Evolutionary conservation across 2,329 filamentous ascomycete genomes (phyloP).

Genomic region (Gaeumannomyces sp.): DNA sequence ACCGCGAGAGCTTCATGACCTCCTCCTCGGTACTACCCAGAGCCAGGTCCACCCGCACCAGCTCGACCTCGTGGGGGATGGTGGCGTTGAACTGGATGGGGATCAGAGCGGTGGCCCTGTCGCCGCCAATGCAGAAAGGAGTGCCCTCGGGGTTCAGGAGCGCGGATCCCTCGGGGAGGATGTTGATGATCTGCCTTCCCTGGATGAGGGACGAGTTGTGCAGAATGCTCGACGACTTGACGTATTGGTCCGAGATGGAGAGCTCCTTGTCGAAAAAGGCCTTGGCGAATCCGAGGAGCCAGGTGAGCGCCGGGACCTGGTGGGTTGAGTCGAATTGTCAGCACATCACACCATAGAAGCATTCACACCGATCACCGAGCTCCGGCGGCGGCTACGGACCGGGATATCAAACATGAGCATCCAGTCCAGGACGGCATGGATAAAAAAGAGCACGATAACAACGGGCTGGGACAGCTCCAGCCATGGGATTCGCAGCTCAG

Average conservation of each 20-base stretch:
- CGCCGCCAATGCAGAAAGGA: slow-evolving; percentile 73
- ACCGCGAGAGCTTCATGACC: slow-evolving; percentile 66
- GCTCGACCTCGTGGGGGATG: slow-evolving; percentile 77
- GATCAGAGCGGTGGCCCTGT: slow-evolving; percentile 55
- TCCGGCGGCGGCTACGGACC: slow-evolving; percentile 31
- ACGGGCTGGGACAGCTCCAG: slow-evolving; percentile 79
- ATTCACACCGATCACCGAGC: not conserved
- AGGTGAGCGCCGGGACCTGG: slow-evolving; percentile 57
- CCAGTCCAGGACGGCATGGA: slow-evolving; percentile 68
- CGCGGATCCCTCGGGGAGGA: slow-evolving; percentile 90
- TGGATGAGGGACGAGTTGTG: slow-evolving; percentile 92
- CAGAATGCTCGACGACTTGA: slow-evolving; percentile 80
- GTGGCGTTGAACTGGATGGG: slow-evolving; percentile 95
- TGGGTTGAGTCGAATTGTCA: slow-evolving; percentile 31
- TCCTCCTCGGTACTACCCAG: slow-evolving; percentile 66
- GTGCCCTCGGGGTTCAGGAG: slow-evolving; percentile 74
- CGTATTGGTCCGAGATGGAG: slow-evolving; percentile 85
- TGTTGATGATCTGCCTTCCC: slow-evolving; percentile 96
- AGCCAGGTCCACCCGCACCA: slow-evolving; percentile 76
- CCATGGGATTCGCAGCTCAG: slow-evolving; percentile 90
- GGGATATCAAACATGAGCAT: slow-evolving; percentile 91
- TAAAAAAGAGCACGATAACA: slow-evolving; percentile 63
- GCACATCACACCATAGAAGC: slow-evolving; percentile 19
- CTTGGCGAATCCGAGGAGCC: slow-evolving; percentile 67
- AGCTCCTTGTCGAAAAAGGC: slow-evolving; percentile 77